Percentiles rank a stretch among this genome's conserved stretches.
Conservation (phyloP, 257 asterid species). For the Primulina eburnea region DNA sequence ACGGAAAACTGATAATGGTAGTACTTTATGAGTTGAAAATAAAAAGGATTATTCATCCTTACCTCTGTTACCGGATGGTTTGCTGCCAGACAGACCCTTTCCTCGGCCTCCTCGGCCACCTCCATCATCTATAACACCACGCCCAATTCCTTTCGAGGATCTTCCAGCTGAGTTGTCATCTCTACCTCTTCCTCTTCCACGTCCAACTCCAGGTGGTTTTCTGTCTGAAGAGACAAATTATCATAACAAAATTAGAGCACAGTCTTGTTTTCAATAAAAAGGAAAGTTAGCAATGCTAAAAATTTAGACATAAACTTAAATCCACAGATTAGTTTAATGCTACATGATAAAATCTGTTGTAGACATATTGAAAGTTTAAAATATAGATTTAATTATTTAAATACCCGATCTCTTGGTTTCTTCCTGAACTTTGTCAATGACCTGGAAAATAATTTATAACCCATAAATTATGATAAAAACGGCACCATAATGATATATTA, state of each 20-base stretch:
- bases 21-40: not conserved
- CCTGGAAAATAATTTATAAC: constrained; percentile 30
- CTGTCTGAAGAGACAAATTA: constrained; percentile 37
- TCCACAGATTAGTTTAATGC: not conserved
- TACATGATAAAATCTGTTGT: not conserved
- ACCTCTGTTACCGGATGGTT: constrained; percentile 40
- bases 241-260: not conserved
- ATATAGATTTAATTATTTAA: constrained; percentile 14
- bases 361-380: not conserved
- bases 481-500: not conserved
- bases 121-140: constrained; percentile 61
- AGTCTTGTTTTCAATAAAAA: not conserved
- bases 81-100: constrained; percentile 45
- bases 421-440: constrained; percentile 67
- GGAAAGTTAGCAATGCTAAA: not conserved
- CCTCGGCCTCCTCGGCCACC: constrained; percentile 50
- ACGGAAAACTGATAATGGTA: not conserved
- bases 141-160: constrained; percentile 45
- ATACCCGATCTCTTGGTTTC: constrained; percentile 56
- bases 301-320: not conserved
- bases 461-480: not conserved
- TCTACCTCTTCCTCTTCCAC: constrained; percentile 72
- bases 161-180: constrained; percentile 45
- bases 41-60: constrained; percentile 9
- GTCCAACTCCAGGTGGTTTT: constrained; percentile 63